phyloP scores from a whole-genome alignment of 148 eudicot species.

The Persicaria tinctoria region DNA sequence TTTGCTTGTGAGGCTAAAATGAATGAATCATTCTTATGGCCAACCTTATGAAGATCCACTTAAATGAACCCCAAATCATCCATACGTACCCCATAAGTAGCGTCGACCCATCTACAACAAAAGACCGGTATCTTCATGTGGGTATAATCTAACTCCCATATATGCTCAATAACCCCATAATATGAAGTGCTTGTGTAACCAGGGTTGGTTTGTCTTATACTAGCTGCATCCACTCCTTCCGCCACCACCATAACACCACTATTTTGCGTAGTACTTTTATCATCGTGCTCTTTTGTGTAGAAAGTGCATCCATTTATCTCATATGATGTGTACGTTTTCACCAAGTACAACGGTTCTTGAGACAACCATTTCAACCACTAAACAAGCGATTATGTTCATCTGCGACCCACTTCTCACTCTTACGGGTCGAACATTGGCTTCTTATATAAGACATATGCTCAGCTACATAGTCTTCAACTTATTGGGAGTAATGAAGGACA shows the following conservation, averaged over 20 bases:
- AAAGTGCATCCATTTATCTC: not conserved
- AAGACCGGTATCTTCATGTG: not conserved
- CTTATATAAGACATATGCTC: not conserved
- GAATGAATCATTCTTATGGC: no score
- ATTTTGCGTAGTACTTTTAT: not conserved
- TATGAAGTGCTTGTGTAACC: not conserved
- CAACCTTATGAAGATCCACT: no score
- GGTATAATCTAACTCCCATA: slow-evolving; percentile 6
- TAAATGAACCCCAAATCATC: no score
- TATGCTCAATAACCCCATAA: not conserved
- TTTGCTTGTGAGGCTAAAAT: no score
- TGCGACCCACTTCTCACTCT: not conserved
- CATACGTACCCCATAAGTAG: no score
- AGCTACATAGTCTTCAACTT: not conserved
- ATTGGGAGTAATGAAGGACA: not conserved
- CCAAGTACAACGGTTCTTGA: not conserved
- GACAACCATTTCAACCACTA: not conserved
- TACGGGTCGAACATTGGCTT: not conserved
- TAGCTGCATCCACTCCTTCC: not conserved
- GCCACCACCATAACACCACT: not conserved
- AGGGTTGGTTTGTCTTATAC: not conserved
- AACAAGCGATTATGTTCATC: not conserved
- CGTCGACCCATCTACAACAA: not conserved
- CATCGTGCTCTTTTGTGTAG: not conserved
- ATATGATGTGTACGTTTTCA: not conserved